Percentiles rank a stretch among this genome's conserved stretches.
phyloP scores from a whole-genome alignment of 768 basidiomycete species.

The Coprinopsis cinerea region DNA sequence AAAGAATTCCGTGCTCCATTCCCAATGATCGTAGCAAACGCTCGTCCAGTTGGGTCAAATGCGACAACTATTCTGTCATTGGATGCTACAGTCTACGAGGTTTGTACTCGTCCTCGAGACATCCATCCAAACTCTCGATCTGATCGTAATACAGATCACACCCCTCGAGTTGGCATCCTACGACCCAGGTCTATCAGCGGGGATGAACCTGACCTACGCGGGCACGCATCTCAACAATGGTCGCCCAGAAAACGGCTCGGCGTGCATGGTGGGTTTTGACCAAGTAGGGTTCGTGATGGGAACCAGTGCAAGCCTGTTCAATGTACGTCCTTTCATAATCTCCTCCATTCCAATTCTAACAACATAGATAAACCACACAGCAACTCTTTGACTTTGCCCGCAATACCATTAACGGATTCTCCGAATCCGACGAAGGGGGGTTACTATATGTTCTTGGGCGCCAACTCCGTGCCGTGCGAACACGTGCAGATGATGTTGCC shows the following conservation, averaged over 20 bases:
- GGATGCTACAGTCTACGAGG: conserved; percentile 53
- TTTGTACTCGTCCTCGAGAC: conserved; percentile 19
- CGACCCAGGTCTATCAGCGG: conserved; percentile 68
- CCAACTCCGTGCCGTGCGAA: conserved; percentile 43
- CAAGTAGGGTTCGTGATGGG: conserved; percentile 73
- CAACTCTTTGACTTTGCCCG: conserved; percentile 43
- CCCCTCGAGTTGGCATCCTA: conserved; percentile 70
- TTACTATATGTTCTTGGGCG: conserved; percentile 44
- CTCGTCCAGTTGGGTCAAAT: conserved; percentile 41
- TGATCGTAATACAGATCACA: conserved; percentile 34
- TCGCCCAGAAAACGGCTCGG: conserved; percentile 41
- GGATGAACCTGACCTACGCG: conserved; percentile 52
- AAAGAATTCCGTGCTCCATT: conserved; percentile 49
- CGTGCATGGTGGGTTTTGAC: conserved; percentile 73
- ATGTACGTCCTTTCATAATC: conserved; percentile 40
- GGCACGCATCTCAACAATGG: conserved; percentile 65
- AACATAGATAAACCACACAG: too few relatives aligned
- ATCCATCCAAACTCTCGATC: neutral
- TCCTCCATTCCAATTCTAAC: too few relatives aligned
- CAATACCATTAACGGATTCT: conserved; percentile 37
- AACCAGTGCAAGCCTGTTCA: conserved; percentile 65
- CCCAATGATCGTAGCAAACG: conserved; percentile 59
- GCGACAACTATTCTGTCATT: conserved; percentile 32
- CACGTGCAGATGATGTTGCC: conserved; percentile 53
- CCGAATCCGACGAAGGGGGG: conserved; percentile 27